Evolutionary conservation across 345 rosid genomes (phyloP), one percentile per base, ranked within the genome.

Genomic region (Aquilaria malaccensis): DNA sequence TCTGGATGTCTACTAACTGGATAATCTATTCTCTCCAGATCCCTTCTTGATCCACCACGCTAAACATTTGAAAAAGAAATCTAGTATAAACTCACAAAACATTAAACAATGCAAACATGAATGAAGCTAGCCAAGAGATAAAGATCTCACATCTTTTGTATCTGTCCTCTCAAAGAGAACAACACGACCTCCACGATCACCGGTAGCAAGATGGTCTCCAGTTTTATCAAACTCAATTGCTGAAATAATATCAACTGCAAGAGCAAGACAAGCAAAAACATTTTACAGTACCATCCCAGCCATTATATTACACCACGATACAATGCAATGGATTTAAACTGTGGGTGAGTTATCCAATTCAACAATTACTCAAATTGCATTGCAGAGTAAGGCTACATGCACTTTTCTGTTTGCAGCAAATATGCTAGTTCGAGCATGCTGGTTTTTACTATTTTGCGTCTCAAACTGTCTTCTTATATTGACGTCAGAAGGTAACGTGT

Each of bases 141-240:
- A 55, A 68, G 55, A 63, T 73, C 89, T 11, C 70, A 95, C 99
- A 76, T 86, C 89, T 74, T 73, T 85, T 30, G 73, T 63, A 72
- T 86, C 97, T 11, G 95, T 86, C 79, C 96, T 87, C 84, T 95
- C 99, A 74, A 95, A 95, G 45, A 95, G 88, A 77, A 95, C 99
- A 60, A 95, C 99, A 22, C 99, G 87, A 29, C 99, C 99, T 50
- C 99, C 99, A 67, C 99, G 91, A 74, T 95, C 99, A 72, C 99
- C 99, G 56, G 99, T 95, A 55, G 97, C 96, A 62, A 95, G 99
- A 81, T 95, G 97, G 72, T 95, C 87, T 9, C 99, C 99, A 68
- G 73, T 81, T 85, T 79, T 88, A 79, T 95, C 99, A 74, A 95
- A 95, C 75, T 95, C 99, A 67, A 95, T 95, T 13, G 99, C 96